A percentile compares a stretch with the other conserved stretches of the same genome.
phyloP scores from a whole-genome alignment of 1,284 basidiomycete genomes.

The Puccinia brachypodii region DNA sequence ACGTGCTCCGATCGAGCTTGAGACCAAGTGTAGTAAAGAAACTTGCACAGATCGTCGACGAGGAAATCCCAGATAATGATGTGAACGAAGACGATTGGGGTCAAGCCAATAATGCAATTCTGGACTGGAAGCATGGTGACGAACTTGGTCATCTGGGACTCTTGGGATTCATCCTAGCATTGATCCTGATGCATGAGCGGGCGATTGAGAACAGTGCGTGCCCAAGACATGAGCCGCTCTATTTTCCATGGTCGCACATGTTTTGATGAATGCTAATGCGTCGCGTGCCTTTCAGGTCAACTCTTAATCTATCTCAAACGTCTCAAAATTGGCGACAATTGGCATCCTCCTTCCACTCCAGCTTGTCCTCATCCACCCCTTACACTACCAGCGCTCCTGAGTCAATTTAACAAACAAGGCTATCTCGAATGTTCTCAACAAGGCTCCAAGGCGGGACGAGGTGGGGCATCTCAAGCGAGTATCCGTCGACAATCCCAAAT shows the following conservation, averaged over 20 bases:
- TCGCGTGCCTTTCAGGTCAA: neutral
- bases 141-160: conserved; percentile 41
- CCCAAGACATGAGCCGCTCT: neutral
- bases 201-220: conserved; percentile 40
- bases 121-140: conserved; percentile 45
- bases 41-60: conserved; percentile 30
- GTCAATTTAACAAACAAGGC: conserved; percentile 23
- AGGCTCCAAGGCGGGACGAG: conserved; percentile 1
- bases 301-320: conserved; percentile 40
- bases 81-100: conserved; percentile 26
- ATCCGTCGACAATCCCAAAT: conserved; percentile 40
- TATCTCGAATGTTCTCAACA: conserved; percentile 30
- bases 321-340: conserved; percentile 27
- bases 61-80: conserved; percentile 37
- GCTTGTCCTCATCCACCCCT: conserved; percentile 17
- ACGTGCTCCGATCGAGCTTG: conserved; percentile 39
- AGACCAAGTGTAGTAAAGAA: conserved; percentile 21
- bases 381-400: neutral
- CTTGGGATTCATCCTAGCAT: conserved; percentile 34
- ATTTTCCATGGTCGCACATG: too few species aligned
- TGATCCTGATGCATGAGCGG: conserved; percentile 45
- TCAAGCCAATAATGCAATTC: conserved; percentile 6
- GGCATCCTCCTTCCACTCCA: conserved; percentile 41
- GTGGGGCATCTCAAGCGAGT: conserved; percentile 15
- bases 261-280: neutral